Base-by-base conservation (phyloP, 1,139 yeast genomes). In the Hyphopichia wangnamkhiaoensis region DNA sequence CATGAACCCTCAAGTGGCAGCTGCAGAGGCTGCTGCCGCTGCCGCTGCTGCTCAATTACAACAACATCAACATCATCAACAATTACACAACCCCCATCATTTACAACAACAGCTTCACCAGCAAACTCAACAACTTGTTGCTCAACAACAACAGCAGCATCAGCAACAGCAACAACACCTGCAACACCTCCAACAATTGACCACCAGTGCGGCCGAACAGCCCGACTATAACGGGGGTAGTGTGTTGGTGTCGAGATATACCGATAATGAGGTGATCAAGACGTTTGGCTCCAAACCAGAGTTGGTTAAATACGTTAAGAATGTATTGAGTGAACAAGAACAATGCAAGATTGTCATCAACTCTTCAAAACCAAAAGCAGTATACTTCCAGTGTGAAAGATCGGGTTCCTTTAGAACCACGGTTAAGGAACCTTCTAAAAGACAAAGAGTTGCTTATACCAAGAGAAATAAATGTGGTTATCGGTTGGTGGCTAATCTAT, bases 401-500 rank as follows among this genome's bases (percentile, higher is more conserved):
- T 64, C 73, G 7, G 79, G 79, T 1, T 59, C 67, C 19, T 73
- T 72, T 49, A 59, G 79, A 52, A 73, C 79, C 33, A 73, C 79
- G 2, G 79, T 73, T 37, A 72, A 72, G 55, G 77, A 71, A 45
- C 62, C 74, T 12, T 49, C 68, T 33, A 70, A 70, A 56, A 61
- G 79, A 56, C 77, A 73, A 50, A 55, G 79, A 48, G 75, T 72
- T 20, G 79, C 77, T n/a, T 73, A 72, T 56, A 72, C 78, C 43
- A 73, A 73, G 52, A 58, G 79, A 48, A 68, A 67, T 53, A 73
- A 73, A 56, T 73, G 79, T 56, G 76, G 74, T 17, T 73, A 71
- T 56, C 54, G 77, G 40, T 59, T 73, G 45, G 77, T 72, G 14
- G 79, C 79, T 37, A 73, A 73, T 54, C 63, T 72, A 39, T 69